phyloP scores from a whole-genome alignment of 148 eudicot species.

The Selenicereus undatus region DNA sequence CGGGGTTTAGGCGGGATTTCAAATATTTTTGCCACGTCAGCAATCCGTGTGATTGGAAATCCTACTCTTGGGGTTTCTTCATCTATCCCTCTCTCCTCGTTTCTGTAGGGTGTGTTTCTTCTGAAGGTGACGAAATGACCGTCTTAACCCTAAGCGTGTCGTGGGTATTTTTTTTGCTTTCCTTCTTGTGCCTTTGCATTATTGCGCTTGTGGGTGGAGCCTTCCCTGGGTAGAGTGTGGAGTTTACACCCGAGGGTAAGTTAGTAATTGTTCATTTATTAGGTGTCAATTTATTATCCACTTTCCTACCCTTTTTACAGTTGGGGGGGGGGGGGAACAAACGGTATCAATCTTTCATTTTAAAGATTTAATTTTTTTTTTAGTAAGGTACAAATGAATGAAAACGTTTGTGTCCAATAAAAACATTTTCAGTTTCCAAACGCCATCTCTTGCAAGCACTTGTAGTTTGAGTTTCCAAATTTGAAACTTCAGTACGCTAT shows the following conservation, averaged over 20 bases:
- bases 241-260: neutral
- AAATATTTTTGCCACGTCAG: slow-evolving; percentile 10
- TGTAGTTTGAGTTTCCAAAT: too few relatives aligned
- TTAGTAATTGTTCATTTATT: neutral
- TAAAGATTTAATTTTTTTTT: too few relatives aligned
- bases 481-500: too few relatives aligned
- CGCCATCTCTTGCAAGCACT: too few relatives aligned
- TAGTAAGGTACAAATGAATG: too few relatives aligned
- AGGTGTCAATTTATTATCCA: neutral
- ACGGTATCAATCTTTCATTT: too few relatives aligned
- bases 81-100: neutral
- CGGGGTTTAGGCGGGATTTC: slow-evolving; percentile 16
- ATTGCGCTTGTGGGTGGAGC: slow-evolving; percentile 11
- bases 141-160: neutral
- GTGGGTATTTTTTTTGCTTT: slow-evolving; percentile 6
- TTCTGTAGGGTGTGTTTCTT: slow-evolving; percentile 8
- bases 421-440: too few relatives aligned
- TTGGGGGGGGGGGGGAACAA: too few relatives aligned
- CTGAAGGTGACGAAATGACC: neutral
- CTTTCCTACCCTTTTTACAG: too few relatives aligned
- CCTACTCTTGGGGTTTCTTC: neutral
- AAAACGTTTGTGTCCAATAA: too few relatives aligned
- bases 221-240: slow-evolving; percentile 3
- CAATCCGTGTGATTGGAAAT: neutral
- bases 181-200: slow-evolving; percentile 6